Base-by-base conservation (phyloP, 1,284 basidiomycete species). In the Cryptococcus amylolentus region DNA sequence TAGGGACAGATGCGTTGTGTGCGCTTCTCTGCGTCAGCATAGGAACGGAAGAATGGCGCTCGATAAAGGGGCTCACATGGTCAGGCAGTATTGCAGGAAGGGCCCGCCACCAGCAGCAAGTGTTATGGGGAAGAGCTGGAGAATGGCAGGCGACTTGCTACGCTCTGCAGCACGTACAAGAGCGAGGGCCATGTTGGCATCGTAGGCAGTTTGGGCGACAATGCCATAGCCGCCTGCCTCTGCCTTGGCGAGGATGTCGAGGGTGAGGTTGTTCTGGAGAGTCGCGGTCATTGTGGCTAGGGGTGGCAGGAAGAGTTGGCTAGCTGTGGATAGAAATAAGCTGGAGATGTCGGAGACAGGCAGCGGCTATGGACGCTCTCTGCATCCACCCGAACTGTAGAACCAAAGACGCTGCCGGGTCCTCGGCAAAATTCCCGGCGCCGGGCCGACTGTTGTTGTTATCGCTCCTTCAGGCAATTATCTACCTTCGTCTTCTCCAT, bases 1-100 rank as follows among this genome's bases (percentile, higher is more conserved):
- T 75, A 8, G 75, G 73, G n/a, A 81, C 76, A 2, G 73, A 68
- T 5, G 79, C 80, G 20, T 59, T 58, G 57, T 75, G 73, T 10
- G 71, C 71, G 5, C 87, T 88, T 63, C 13, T 23, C 6, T 26
- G 13, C 87, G 73, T 66, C 49, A 88, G 51, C 38, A 40, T 18
- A 2, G 23, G 28, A 9, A 38, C 20, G 23, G 20, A 41, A n/a
- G 27, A 31, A 1, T 16, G 6, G 43, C 28, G 39, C 5, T 13
- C 37, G n/a, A 18, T 12, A 43, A 37, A 48, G n/a, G 48, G 41
- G 13, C 68, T 56, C 52, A 72, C 70, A 73, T 49, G 40, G 67
- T 65, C 14, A 74, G 56, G 55, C 65, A 71, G 58, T 66, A 71
- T 23, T 60, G 68, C 6, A 73, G 59, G 58, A 70, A 70, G 3